Conservation (phyloP, 768 basidiomycete genomes). For the Pleurotus salmoneostramineus region DNA sequence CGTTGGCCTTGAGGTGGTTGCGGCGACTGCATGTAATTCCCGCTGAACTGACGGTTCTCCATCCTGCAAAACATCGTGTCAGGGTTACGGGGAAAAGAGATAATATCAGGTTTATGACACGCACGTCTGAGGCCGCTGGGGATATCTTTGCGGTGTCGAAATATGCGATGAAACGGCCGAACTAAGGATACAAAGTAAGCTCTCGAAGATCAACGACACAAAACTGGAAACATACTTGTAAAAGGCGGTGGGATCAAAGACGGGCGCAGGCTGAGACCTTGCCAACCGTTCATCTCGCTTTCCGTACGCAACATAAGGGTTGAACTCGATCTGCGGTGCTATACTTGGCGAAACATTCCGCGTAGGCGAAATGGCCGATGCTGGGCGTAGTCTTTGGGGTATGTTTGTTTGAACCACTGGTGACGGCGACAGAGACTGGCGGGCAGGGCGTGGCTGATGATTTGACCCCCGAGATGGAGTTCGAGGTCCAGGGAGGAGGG, state of each 20-base stretch:
- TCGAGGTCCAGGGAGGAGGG: neutral
- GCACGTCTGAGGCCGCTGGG: conserved; percentile 3
- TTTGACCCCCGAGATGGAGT: neutral
- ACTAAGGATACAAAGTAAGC: conserved; percentile 22
- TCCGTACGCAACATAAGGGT: conserved; percentile 45
- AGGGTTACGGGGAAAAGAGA: neutral
- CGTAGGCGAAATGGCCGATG: conserved; percentile 4
- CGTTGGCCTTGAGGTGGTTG: neutral
- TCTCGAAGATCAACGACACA: neutral
- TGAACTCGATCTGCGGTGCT: conserved; percentile 28
- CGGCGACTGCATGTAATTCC: neutral
- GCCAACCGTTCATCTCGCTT: conserved; percentile 10
- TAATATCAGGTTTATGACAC: neutral
- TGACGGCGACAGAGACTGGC: conserved; percentile 16
- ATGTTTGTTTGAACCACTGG: conserved; percentile 6
- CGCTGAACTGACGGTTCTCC: neutral
- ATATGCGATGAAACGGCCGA: conserved; percentile 29
- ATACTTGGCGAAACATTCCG: conserved; percentile 8
- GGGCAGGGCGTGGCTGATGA: conserved; percentile 10
- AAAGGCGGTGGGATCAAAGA: conserved; percentile 32
- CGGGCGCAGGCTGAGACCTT: conserved; percentile 12
- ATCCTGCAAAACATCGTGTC: neutral
- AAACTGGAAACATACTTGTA: conserved; percentile 40
- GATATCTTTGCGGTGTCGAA: neutral
- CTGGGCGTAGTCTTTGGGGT: conserved; percentile 5